Conservation (phyloP, 2,329 filamentous ascomycete species). For the Fusarium annulatum region DNA sequence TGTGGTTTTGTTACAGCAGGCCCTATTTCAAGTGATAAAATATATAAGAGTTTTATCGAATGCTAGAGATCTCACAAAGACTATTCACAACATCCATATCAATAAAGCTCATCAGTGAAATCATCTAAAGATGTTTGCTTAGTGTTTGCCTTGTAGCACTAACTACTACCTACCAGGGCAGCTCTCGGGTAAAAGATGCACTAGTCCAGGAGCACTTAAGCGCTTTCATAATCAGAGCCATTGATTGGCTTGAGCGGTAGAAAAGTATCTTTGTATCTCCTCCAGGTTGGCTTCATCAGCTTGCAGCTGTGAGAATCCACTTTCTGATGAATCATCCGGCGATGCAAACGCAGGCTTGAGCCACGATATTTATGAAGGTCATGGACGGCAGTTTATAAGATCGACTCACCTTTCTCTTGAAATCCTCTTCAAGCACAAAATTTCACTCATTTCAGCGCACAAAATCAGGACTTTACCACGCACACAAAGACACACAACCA, state of each 20-base stretch:
- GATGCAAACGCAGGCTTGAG: slow-evolving; percentile 39
- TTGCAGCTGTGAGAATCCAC: slow-evolving; percentile 41
- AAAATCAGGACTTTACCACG: not conserved
- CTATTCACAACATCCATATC: not conserved
- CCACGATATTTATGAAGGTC: slow-evolving; percentile 7
- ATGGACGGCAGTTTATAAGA: slow-evolving; percentile 15
- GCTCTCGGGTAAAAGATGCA: not conserved
- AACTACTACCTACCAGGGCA: slow-evolving; percentile 1
- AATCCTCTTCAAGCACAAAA: not conserved
- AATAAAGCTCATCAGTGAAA: not conserved
- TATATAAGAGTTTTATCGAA: not conserved
- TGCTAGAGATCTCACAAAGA: not conserved
- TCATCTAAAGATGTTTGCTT: not conserved
- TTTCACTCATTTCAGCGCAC: not conserved
- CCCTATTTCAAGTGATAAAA: not conserved
- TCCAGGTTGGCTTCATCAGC: slow-evolving; percentile 22
- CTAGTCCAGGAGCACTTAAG: not conserved
- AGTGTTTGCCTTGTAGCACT: not conserved
- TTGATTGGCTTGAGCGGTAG: slow-evolving; percentile 19
- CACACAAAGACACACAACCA: slow-evolving; percentile 32
- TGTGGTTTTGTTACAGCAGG: not conserved
- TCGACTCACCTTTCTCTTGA: not conserved
- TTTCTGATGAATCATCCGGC: slow-evolving; percentile 56
- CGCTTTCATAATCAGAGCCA: not conserved
- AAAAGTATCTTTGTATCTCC: slow-evolving; percentile 14